Base-by-base conservation (phyloP, 441 rosid species). In the Lepidium campestre region DNA sequence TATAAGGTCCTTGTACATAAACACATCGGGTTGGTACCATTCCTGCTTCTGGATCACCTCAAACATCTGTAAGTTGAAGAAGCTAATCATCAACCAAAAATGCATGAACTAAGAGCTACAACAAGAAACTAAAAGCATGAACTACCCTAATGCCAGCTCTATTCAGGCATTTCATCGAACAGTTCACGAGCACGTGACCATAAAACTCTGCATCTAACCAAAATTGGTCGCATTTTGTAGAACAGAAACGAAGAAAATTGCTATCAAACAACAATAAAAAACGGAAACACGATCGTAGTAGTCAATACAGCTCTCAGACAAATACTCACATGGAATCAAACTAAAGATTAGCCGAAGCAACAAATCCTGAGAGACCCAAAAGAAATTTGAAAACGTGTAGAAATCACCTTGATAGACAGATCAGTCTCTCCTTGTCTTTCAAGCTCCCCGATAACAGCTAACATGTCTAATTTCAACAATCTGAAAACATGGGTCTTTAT, bases 1-100 rank as follows among this genome's bases (percentile, higher is more conserved):
- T 37, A 91, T 80, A 76, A 91, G 79, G 79, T 93, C 99, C 83
- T 93, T 93, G 80, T 86, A 93, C 58, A 93, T 75, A 73, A 57
- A 93, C 25, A 79, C 95, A 77, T 93, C 99, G 0, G 97, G 90
- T 65, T 78, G 64, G 57, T 93, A 89, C 97, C 97, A 93, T 48
- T 87, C 91, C 72, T 91, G 93, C 77, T 85, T 89, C 57, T 76
- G 88, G 31, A 91, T 82, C 66, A 85, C 85, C 80, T 73, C 79
- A 20, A 93, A 93, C 67, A 86, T 73, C 99, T 93, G 83, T 52
- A 77, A 64, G 39, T 65, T 58, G 50, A 76, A 57, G 48, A 63
- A 69, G 27, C 34, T 59, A 34, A 46, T 49, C 18, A 65, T 69
- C 31, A 71, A 39, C 55, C 55, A 62, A 35, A 23, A 59, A 4